Percentiles rank a stretch among this genome's conserved stretches.
phyloP scores from a whole-genome alignment of 371 early-diverging fungal species.

The Nematocida sp. region DNA sequence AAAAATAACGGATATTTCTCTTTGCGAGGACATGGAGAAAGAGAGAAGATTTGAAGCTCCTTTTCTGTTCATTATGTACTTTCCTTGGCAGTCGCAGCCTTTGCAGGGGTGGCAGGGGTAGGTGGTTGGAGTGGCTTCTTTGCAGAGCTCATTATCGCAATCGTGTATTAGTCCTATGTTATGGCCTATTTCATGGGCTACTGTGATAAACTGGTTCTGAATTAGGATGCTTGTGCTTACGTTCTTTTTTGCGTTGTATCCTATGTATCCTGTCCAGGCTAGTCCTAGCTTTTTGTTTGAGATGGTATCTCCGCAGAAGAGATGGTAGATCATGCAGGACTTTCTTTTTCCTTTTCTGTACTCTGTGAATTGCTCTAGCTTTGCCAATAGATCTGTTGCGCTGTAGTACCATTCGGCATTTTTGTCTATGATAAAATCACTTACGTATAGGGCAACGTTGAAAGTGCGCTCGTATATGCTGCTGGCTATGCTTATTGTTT shows the following conservation, averaged over 20 bases:
- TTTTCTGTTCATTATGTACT: slow-evolving; percentile 46
- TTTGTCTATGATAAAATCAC: slow-evolving; percentile 43
- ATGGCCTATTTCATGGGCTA: slow-evolving; percentile 50
- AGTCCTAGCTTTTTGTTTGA: slow-evolving; percentile 25
- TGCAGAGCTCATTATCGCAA: slow-evolving; percentile 44
- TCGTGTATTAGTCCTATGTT: slow-evolving; percentile 49
- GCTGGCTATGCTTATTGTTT: slow-evolving; percentile 50
- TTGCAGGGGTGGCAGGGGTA: slow-evolving; percentile 52
- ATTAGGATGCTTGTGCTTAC: slow-evolving; percentile 28
- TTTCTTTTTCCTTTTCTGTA: slow-evolving; percentile 29
- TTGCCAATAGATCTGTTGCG: neutral
- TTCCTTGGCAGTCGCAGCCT: slow-evolving; percentile 42
- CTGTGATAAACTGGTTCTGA: slow-evolving; percentile 53
- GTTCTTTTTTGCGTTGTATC: slow-evolving; percentile 27
- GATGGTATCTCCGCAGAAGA: neutral
- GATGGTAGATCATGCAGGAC: slow-evolving; percentile 47
- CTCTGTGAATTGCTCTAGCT: slow-evolving; percentile 24
- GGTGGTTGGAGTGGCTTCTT: slow-evolving; percentile 3
- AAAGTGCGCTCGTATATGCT: slow-evolving; percentile 40
- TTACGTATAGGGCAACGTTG: slow-evolving; percentile 40
- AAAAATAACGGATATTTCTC: slow-evolving; percentile 37
- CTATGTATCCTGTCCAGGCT: slow-evolving; percentile 40
- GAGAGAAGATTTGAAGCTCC: slow-evolving; percentile 19
- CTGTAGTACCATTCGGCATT: slow-evolving; percentile 46
- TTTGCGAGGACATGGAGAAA: slow-evolving; percentile 35